Conservation (phyloP, 306 rosid species). For the Spatholobus suberectus region DNA sequence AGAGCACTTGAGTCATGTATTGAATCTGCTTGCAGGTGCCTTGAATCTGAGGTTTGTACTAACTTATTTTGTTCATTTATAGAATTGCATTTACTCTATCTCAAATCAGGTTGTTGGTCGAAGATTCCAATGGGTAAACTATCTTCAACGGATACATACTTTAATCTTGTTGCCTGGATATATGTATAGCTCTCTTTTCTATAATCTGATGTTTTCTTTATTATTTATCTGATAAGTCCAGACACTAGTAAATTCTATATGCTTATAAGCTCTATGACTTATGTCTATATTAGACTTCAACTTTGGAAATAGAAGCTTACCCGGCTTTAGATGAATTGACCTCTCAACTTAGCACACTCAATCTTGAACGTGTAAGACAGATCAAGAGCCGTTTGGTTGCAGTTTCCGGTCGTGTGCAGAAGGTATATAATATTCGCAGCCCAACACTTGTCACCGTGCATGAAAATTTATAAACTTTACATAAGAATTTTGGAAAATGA, state of each 20-base stretch:
- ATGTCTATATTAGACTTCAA: conserved; percentile 54
- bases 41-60: conserved; percentile 66
- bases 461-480: neutral
- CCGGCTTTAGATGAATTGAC: conserved; percentile 90
- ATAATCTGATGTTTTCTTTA: no score
- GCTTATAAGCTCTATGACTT: conserved; percentile 22
- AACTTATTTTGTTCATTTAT: neutral
- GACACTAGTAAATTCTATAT: neutral
- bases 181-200: no score
- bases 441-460: neutral
- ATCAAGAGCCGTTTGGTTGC: conserved; percentile 88
- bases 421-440: conserved; percentile 47
- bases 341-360: conserved; percentile 74
- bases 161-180: no score
- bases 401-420: conserved; percentile 81
- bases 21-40: conserved; percentile 76
- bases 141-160: no score
- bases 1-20: conserved; percentile 81
- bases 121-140: no score
- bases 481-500: neutral
- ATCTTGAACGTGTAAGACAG: conserved; percentile 79
- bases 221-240: no score
- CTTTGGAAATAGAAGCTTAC: conserved; percentile 83
- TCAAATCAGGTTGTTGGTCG: no score
- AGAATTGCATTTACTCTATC: neutral